Base-by-base conservation (phyloP, 257 asterid species). In the Nicotiana undulata region DNA sequence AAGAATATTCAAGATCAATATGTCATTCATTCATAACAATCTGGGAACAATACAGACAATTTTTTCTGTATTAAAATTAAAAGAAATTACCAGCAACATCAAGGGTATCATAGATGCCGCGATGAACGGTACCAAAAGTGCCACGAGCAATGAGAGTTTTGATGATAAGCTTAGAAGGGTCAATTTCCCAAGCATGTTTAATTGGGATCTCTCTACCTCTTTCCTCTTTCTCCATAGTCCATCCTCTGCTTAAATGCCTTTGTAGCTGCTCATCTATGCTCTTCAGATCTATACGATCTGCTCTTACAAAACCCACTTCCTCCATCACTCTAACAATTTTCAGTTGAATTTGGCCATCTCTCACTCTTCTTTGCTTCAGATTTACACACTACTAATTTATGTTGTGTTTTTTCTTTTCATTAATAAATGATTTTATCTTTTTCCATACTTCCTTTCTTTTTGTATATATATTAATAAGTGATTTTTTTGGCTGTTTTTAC, bases 81-180 rank as follows among this genome's bases (percentile, higher is more conserved):
- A n/a, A n/a, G 20, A 66, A 31, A 34, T 67, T 55, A 93, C 98
- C 96, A n/a, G 97, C 98, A 46, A 93, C 97, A 84, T 93, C 96
- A 34, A 63, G 89, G 40, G 91, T 90, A 51, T 92, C 93, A 72
- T 93, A 93, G 82, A 92, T 40, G 63, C 95, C 98, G 34, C 96
- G 98, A 86, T 93, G 94, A 79, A 93, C 98, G 52, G 95, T 92
- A 12, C 97, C 98, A 56, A 88, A 92, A 34, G 96, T 88, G 84
- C 97, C 96, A 46, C 95, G 94, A 80, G 96, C 97, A 63, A 93
- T 82, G 80, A 89, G 89, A 68, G 88, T 84, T 82, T 90, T 90
- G 86, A 93, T 86, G 16, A 88, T 81, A 26, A 93, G 92, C 84
- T 92, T 93, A 0, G 92, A 79, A 6, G 95, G 88, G 34, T 93